A percentile compares a stretch with the other conserved stretches of the same genome.
These are phyloP conservation scores for Penicillium bialowiezense DNA, from an alignment of 495 filamentous ascomycete genomes.

Conservation along the genomic window DNA sequence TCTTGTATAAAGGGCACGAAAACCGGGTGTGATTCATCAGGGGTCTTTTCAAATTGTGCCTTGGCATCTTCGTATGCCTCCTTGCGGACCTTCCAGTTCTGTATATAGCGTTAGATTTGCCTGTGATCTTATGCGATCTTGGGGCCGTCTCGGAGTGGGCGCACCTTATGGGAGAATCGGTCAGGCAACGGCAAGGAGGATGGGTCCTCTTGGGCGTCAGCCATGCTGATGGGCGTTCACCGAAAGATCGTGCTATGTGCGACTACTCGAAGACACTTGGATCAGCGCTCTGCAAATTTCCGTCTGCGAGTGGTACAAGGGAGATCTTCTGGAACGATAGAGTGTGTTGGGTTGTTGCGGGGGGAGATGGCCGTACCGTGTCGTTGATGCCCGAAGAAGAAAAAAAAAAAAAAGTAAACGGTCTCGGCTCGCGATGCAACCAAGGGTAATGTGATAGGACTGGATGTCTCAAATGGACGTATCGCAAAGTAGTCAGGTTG, in stretches of 20 bases:
- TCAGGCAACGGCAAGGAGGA: conserved; percentile 77
- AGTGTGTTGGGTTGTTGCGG: not conserved
- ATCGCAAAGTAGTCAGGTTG: not conserved
- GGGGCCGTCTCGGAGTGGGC: conserved; percentile 11
- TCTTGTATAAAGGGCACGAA: conserved; percentile 87
- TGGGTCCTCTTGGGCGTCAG: conserved; percentile 74
- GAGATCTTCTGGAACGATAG: not conserved
- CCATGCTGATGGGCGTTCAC: conserved; percentile 32
- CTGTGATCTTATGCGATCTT: not conserved
- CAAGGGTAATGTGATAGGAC: no score
- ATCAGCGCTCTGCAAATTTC: conserved; percentile 4
- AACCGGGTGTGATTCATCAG: conserved; percentile 81
- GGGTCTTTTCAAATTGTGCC: conserved; percentile 78
- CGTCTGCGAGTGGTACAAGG: not conserved
- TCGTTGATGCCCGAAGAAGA: conserved; percentile 22
- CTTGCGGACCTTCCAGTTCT: conserved; percentile 98
- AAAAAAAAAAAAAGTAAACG: conserved; percentile 9
- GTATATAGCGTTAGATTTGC: conserved; percentile 21
- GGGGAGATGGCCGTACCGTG: conserved; percentile 2
- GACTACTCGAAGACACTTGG: not conserved
- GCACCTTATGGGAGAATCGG: conserved; percentile 83
- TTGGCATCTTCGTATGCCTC: conserved; percentile 90
- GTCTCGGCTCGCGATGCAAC: conserved; percentile 16
- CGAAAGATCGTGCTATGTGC: not conserved
- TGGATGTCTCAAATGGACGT: not conserved